Evolutionary conservation across 2,329 filamentous ascomycete species (phyloP), one percentile per base, ranked within the genome.

Genomic region (Penicillium sp.): DNA sequence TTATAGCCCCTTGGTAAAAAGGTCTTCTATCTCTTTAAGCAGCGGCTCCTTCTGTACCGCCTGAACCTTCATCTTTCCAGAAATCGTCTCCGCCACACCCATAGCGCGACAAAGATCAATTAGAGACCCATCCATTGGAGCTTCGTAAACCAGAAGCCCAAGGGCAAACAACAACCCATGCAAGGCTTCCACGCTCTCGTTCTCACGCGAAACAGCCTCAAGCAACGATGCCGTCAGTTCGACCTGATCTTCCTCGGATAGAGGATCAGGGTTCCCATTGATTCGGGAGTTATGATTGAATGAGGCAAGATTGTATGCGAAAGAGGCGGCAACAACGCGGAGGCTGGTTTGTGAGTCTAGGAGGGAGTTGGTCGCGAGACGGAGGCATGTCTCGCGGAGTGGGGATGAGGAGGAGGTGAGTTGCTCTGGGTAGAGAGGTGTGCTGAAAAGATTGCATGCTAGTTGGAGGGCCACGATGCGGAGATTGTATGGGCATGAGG

Each of bases 391-490:
- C 1, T 77, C 70, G 6, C 85, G 82, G 47, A 91, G 73, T 22
- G 64, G 50, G 1, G 74, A 72, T 41, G 82, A 75, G 2, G 75
- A 46, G 9, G 58, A 71, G 7, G 89, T 76, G 9, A 92, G 78
- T 58, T 87, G 82, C 2, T 84, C 80, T 0, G 85, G 79, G 66
- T 88, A 95, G 0, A 96, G 78, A 16, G 85, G 82, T 0, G 88
- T 88, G 0, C 86, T 88, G 76, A 96, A 97, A 35, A 96, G 78
- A 66, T 97, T 97, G 75, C 91, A 96, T 1, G 85, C 83, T 66
- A 93, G 82, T 64, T 97, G 92, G 11, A 96, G 76, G 0, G 91
- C 88, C 16, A 96, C 90, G 2, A 97, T 84, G 14, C 91, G 87
- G 1, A 95, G 81, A 5, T 89, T 87, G 69, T 97, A 97, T 0